phyloP scores from a whole-genome alignment of 2,329 filamentous ascomycete species.

The Cladophialophora psammophila region DNA sequence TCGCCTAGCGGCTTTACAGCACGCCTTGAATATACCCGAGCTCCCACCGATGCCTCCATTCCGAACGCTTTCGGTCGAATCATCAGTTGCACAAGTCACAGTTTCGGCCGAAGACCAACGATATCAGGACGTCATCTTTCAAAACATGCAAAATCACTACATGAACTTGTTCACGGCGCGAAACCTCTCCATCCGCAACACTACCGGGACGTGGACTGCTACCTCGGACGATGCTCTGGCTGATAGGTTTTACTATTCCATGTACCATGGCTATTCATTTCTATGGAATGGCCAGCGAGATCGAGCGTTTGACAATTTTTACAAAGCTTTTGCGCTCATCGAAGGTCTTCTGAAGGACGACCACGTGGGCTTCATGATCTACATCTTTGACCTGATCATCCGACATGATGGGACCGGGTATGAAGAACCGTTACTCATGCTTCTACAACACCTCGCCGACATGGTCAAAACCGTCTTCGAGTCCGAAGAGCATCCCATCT shows the following conservation, averaged over 20 bases:
- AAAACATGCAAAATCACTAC: constrained; percentile 39
- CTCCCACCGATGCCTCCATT: constrained; percentile 38
- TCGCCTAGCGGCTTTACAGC: constrained; percentile 32
- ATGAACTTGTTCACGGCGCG: constrained; percentile 36
- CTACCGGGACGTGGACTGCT: constrained; percentile 37
- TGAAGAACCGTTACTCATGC: constrained; percentile 39
- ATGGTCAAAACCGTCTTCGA: constrained; percentile 37
- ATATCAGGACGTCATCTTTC: constrained; percentile 37
- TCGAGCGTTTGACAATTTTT: constrained; percentile 39
- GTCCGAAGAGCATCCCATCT: constrained; percentile 38
- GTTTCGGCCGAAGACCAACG: constrained; percentile 33
- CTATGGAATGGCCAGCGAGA: constrained; percentile 40
- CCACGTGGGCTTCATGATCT: constrained; percentile 41
- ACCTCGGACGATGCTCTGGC: constrained; percentile 39
- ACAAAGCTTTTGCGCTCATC: constrained; percentile 38
- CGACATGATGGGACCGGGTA: constrained; percentile 40
- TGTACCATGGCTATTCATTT: constrained; percentile 41
- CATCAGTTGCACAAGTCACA: constrained; percentile 30
- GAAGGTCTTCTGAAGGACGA: constrained; percentile 39
- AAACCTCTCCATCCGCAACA: constrained; percentile 37
- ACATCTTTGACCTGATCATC: constrained; percentile 41
- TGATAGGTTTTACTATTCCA: constrained; percentile 40
- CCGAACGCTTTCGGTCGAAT: constrained; percentile 38
- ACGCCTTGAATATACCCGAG: constrained; percentile 33
- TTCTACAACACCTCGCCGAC: constrained; percentile 38